A percentile compares a stretch with the other conserved stretches of the same genome.
Conservation (phyloP, 2,329 filamentous ascomycete species). For the Fusarium sp. region DNA sequence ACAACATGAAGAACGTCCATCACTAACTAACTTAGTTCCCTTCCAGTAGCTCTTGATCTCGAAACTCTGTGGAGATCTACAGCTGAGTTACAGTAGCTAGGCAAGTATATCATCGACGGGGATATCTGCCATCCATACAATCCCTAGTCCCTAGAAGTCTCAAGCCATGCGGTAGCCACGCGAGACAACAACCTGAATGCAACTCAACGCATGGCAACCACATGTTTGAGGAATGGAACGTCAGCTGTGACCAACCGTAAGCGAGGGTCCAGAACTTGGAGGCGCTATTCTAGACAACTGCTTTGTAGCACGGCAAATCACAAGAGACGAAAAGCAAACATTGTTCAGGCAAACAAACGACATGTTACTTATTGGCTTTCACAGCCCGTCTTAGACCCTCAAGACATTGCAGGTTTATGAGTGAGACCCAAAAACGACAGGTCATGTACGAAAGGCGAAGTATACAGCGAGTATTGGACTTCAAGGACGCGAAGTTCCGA, state of each 20-base stretch:
- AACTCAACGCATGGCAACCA: constrained; percentile 25
- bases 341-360: not conserved
- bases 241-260: constrained; percentile 30
- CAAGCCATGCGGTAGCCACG: constrained; percentile 6
- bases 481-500: constrained; percentile 21
- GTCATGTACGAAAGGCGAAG: not conserved
- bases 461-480: not conserved
- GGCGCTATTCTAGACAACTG: constrained; percentile 11
- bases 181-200: constrained; percentile 10
- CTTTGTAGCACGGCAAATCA: not conserved
- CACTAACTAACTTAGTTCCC: constrained; percentile 1
- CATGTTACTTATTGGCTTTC: not conserved
- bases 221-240: constrained; percentile 15
- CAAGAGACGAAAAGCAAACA: not conserved
- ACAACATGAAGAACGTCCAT: not conserved
- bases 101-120: not conserved
- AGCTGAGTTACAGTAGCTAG: not conserved
- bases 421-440: not conserved
- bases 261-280: constrained; percentile 10
- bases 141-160: not conserved
- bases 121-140: not conserved
- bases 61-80: not conserved
- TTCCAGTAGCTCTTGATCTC: not conserved
- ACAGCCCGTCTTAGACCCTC: not conserved
- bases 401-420: not conserved